Base-by-base conservation (phyloP, 2,329 filamentous ascomycete genomes). In the Colletotrichum sp. region DNA sequence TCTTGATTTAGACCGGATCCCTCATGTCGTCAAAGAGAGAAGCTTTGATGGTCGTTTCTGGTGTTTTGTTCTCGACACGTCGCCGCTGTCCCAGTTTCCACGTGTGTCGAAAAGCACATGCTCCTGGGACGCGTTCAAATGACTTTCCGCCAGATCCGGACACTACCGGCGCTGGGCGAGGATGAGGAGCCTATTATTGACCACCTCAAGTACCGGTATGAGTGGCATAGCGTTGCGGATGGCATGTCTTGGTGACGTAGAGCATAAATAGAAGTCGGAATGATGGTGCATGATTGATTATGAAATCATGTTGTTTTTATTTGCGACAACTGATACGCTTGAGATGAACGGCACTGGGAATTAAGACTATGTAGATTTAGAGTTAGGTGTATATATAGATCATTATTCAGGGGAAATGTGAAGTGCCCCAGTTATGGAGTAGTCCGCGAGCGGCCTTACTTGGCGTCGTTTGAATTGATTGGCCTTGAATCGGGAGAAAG, bases 41-140 rank as follows among this genome's bases (percentile, higher is more conserved):
- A 48, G 1, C 0, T 48, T 3, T 12, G 6, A 4, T 48, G 43
- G 5, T 48, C 43, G 3, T 21, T 0, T 48, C 10, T 52, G 43
- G n/a, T 52, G 43, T 21, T 48, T 0, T 52, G 43, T 52, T 7
- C 10, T 52, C 38, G 2, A 8, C n/a, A 21, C n/a, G 6, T 52
- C 0, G 43, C 12, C 43, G 10, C 43, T 24, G 43, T 12, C 1
- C 43, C 6, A 7, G n/a, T 13, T 52, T 52, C n/a, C n/a, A 24
- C 43, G 6, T 52, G 4, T 21, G 43, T 48, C 6, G 1, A 21
- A 21, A 21, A 7, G 18, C 10, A 52, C n/a, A 21, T 21, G 10
- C 6, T 52, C n/a, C n/a, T 21, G 10, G n/a, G 6, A 21, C 4
- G 12, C 10, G 1, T 13, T 21, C 10, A 8, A 13, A 5, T 13